Base-by-base conservation (phyloP, 2,329 filamentous ascomycete genomes). In the Calonectria pteridis region DNA sequence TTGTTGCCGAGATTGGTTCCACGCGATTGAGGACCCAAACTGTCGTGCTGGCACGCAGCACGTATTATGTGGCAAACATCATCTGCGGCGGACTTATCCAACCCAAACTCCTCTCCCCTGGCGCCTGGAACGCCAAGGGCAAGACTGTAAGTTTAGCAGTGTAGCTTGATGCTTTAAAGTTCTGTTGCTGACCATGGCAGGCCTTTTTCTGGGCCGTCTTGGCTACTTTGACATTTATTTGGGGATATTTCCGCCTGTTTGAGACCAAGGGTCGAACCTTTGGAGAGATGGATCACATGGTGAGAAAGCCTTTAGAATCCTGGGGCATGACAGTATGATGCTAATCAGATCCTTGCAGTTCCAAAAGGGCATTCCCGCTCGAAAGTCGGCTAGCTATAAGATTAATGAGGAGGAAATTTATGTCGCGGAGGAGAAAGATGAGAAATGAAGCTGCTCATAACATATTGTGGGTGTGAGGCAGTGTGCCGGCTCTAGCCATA, bases 251-350 rank as follows among this genome's bases (percentile, higher is more conserved):
- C 79, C 83, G 86, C 26, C 76, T 87, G 69, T 85, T 86, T 29
- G 86, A 88, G 81, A 86, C 85, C 63, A 87, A 86, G 81, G 84
- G 82, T 67, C 84, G 86, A 43, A 87, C 86, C 3, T 87, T 86
- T 76, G 85, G 84, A 65, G 86, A 88, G 77, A 79, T 88, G 81
- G 86, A 88, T 67, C 80, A 84, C 73, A 85, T 86, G 85, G 82
- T 83, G 74, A 72, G 79, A 40, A 16, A 13, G 23, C 18, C 31
- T 11, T 16, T 14, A 1, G 20, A n/a, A 31, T 35, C 23, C 29
- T 14, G 23, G 23, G 29, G 16, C 13, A 67, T 11, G 14, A 49
- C 33, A 51, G 50, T 43, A 20, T 6, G 7, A 28, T 53, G 63
- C 75, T 81, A 53, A 81, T 64, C 28, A 18, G 70, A 10, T 33